phyloP scores from a whole-genome alignment of 1,284 basidiomycete species.

The Trametes polyzona region DNA sequence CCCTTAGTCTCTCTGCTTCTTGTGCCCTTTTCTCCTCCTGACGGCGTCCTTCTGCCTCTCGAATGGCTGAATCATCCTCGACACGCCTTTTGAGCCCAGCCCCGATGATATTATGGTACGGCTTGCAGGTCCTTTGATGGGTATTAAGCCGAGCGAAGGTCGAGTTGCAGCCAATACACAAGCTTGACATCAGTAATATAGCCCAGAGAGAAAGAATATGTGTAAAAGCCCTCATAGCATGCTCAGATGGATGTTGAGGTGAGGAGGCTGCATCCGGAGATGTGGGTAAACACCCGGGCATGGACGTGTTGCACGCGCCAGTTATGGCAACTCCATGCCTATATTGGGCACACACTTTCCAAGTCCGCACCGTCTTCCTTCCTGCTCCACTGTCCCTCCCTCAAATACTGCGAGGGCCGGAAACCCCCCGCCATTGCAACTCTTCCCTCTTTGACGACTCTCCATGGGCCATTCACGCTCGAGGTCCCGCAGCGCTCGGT shows the following conservation, averaged over 20 bases:
- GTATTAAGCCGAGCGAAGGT: not conserved
- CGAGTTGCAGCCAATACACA: not conserved
- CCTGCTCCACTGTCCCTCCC: not conserved
- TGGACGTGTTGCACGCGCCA: too few species aligned
- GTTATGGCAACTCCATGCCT: too few species aligned
- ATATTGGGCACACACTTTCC: not conserved
- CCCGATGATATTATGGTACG: not conserved
- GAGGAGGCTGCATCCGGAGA: not conserved
- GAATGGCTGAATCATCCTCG: not conserved
- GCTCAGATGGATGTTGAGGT: not conserved
- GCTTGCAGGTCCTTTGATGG: not conserved
- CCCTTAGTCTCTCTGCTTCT: not conserved
- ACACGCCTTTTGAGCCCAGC: not conserved
- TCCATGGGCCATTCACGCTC: too few species aligned
- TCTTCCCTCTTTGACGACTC: too few species aligned
- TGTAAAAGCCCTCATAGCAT: not conserved
- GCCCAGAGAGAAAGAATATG: not conserved
- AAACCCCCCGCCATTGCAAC: too few species aligned
- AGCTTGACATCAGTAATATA: not conserved
- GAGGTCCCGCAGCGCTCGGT: too few species aligned
- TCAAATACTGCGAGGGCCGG: too few species aligned
- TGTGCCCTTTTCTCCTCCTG: not conserved
- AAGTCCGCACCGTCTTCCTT: not conserved
- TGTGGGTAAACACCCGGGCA: too few species aligned
- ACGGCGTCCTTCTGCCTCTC: not conserved